Evolutionary conservation across 2,329 filamentous ascomycete species (phyloP).

Genomic region (Aureobasidium sp.): DNA sequence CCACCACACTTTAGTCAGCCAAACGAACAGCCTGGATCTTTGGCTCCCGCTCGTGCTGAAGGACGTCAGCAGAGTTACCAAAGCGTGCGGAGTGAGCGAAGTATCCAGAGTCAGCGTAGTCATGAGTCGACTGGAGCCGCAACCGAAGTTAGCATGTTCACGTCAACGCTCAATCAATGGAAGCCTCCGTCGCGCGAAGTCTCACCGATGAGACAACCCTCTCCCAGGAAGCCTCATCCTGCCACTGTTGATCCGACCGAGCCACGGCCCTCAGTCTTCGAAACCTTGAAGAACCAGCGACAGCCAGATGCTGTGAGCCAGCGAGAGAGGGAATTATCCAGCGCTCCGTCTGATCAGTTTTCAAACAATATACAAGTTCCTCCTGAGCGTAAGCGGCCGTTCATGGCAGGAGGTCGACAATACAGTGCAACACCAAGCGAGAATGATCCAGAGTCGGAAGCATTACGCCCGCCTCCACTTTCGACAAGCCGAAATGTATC

Average conservation of each 20-base stretch:
- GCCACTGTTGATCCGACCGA: neutral
- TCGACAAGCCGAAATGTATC: constrained; percentile 16
- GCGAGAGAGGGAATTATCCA: constrained; percentile 13
- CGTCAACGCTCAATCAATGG: constrained; percentile 17
- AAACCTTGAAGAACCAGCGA: neutral
- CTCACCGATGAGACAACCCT: constrained; percentile 5
- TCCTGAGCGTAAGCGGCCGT: constrained; percentile 59
- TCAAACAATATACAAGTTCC: constrained; percentile 19
- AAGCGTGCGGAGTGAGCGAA: constrained; percentile 27
- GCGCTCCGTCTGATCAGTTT: neutral
- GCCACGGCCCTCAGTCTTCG: constrained; percentile 4
- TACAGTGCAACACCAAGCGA: constrained; percentile 8
- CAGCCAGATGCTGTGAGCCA: constrained; percentile 19
- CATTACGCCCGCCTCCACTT: constrained; percentile 27
- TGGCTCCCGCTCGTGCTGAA: constrained; percentile 2
- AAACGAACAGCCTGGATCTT: neutral
- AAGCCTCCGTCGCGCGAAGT: constrained; percentile 15
- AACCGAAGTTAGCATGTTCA: constrained; percentile 13
- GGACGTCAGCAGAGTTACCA: constrained; percentile 28
- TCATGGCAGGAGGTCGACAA: constrained; percentile 51
- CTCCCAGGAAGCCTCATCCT: neutral
- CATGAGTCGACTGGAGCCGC: constrained; percentile 4
- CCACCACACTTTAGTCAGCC: constrained; percentile 6
- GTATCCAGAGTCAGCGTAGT: constrained; percentile 25
- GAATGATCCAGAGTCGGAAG: constrained; percentile 17